phyloP scores from a whole-genome alignment of 1,139 yeast species.

The Nakaseomyces sp. region DNA sequence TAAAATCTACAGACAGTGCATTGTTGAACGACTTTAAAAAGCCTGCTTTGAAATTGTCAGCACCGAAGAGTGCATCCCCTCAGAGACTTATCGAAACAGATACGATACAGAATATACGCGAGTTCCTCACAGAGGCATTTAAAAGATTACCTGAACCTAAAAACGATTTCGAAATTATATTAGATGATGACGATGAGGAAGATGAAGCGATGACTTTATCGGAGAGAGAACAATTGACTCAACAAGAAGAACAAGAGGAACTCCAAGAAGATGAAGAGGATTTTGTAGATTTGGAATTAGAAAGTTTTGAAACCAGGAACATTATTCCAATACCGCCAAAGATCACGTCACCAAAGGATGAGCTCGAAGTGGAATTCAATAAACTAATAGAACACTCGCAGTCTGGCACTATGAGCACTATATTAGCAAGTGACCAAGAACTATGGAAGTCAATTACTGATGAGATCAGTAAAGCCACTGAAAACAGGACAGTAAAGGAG shows the following conservation, averaged over 20 bases:
- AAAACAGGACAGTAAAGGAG: too few species aligned
- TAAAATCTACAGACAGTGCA: constrained; percentile 16
- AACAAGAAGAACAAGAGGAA: constrained; percentile 11
- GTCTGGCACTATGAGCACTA: background rate
- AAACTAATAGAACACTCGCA: background rate
- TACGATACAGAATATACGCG: background rate
- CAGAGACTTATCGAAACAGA: background rate
- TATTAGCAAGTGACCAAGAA: background rate
- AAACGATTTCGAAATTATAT: constrained; percentile 48
- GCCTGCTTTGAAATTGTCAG: constrained; percentile 49
- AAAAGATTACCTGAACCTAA: constrained; percentile 44
- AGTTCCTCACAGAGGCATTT: constrained; percentile 29
- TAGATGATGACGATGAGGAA: constrained; percentile 23
- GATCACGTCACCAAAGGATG: background rate
- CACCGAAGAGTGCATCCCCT: constrained; percentile 25
- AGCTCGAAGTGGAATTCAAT: background rate
- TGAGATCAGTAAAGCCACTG: background rate
- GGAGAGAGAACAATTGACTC: constrained; percentile 13
- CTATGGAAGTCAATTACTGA: background rate
- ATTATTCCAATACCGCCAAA: background rate
- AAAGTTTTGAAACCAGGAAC: background rate
- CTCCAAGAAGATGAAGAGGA: constrained; percentile 10
- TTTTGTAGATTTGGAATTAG: background rate
- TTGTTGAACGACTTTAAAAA: constrained; percentile 42
- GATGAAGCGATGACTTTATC: constrained; percentile 9